A percentile compares a stretch with the other conserved stretches of the same genome.
These are phyloP conservation scores for Plasmodium malariae DNA, from an alignment of 169 alveolate species.

Conservation along the genomic window DNA sequence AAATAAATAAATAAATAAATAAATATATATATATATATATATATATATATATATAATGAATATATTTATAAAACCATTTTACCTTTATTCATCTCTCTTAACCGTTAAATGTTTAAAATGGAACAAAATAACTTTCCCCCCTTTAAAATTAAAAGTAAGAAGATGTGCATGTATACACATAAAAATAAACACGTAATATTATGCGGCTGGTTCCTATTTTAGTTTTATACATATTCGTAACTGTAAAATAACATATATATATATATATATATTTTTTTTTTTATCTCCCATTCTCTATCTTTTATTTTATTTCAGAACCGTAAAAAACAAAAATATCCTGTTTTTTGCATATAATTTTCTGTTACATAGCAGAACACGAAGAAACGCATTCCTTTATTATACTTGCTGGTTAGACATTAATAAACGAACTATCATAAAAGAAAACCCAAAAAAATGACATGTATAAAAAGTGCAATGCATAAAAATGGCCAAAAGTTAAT, in stretches of 20 bases:
- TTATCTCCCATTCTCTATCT: neutral
- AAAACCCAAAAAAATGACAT: neutral
- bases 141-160: slow-evolving; percentile 28
- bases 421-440: neutral
- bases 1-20: slow-evolving; percentile 17
- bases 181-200: neutral
- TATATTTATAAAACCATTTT: neutral
- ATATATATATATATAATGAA: neutral
- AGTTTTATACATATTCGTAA: neutral
- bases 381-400: slow-evolving; percentile 24
- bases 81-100: neutral
- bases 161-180: neutral
- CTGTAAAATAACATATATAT: neutral
- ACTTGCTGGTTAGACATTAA: slow-evolving; percentile 57
- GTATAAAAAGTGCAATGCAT: neutral
- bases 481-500: neutral
- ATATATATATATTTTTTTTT: neutral
- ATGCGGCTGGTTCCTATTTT: no score
- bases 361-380: slow-evolving; percentile 11
- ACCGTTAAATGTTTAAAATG: slow-evolving; percentile 12
- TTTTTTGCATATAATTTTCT: neutral
- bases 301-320: slow-evolving; percentile 12
- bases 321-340: neutral
- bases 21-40: neutral
- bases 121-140: neutral